Evolutionary conservation across 129 eudicot species (phyloP).

Genomic region (sunflower (Helianthus annuus)): DNA sequence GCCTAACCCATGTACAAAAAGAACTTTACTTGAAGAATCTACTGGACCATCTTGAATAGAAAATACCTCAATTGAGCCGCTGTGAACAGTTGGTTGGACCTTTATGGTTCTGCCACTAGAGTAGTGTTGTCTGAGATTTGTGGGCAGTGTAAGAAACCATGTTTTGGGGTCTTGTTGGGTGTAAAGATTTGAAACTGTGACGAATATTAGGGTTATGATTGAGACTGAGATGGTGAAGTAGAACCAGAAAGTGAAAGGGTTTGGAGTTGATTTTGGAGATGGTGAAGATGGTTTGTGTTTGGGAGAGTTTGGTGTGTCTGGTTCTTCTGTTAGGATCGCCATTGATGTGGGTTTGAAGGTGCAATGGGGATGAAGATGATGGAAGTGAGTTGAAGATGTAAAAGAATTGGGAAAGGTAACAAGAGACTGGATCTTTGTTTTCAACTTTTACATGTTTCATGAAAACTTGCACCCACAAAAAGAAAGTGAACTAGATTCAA

Average conservation of each 20-base stretch:
- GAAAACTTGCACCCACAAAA: neutral
- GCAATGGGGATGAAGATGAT: conserved; percentile 7
- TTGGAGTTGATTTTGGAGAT: conserved; percentile 25
- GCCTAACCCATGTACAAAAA: conserved; percentile 74
- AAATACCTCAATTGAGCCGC: conserved; percentile 66
- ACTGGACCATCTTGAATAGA: conserved; percentile 54
- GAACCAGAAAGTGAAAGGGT: conserved; percentile 90
- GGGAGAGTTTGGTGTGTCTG: conserved; percentile 33
- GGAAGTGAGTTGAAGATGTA: neutral
- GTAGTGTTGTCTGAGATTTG: conserved; percentile 58
- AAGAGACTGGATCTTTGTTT: neutral
- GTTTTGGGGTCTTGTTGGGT: conserved; percentile 67
- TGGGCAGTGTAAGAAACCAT: conserved; percentile 77
- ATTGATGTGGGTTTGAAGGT: conserved; percentile 33
- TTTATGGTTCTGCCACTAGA: conserved; percentile 68
- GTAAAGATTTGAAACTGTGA: conserved; percentile 48
- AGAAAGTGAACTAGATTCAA: neutral
- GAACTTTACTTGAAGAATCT: conserved; percentile 40
- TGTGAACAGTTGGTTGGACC: conserved; percentile 57
- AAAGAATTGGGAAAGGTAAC: conserved; percentile 12
- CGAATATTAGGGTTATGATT: conserved; percentile 52
- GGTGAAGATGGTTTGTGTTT: neutral
- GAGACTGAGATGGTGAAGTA: conserved; percentile 70
- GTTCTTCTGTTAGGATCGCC: conserved; percentile 64
- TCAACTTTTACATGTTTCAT: neutral